Base-by-base conservation (phyloP, 2,329 filamentous ascomycete species). In the Metarhizium anisopliae region DNA sequence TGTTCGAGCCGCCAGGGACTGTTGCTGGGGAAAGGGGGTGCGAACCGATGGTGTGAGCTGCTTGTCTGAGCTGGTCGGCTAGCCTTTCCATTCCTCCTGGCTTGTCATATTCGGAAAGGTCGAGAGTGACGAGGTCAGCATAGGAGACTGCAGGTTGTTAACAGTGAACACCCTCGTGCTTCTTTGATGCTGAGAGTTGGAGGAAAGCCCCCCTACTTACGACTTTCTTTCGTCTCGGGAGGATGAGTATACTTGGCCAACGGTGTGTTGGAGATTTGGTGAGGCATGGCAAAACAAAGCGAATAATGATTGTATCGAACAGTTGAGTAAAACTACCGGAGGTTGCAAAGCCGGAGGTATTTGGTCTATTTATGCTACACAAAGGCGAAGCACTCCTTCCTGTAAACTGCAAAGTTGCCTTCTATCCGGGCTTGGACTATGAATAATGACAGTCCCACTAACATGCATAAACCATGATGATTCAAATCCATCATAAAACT, bases 81-180 rank as follows among this genome's bases (percentile, higher is more conserved):
- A 84, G 68, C 43, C 70, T 68, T 58, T 81, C 70, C 61, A 82
- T 83, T 4, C 80, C 80, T 1, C 76, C 78, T 0, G 79, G 78
- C 38, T 75, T 67, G 32, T 79, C 75, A 61, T 80, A 84, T 40
- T 75, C 73, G 38, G 75, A 74, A 0, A 84, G 71, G 57, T 84
- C 81, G 11, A 85, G 72, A 1, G 79, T 83, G 4, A 79, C 73
- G 1, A 84, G 72, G 56, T 84, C 79, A 1, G 80, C 77, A 78
- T 80, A 84, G 32, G 72, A 70, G 47, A 75, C 63, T 67, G 50
- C 4, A 18, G 25, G 42, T 49, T 29, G 32, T 35, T 3, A 35
- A 20, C 20, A 20, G n/a, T 8, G n/a, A 16, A 16, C 40, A 6
- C 13, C 16, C n/a, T 18, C 6, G 10, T 45, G 7, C 6, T 25